Evolutionary conservation across 2,329 filamentous ascomycete genomes (phyloP).

Genomic region (Sporothrix humicola): DNA sequence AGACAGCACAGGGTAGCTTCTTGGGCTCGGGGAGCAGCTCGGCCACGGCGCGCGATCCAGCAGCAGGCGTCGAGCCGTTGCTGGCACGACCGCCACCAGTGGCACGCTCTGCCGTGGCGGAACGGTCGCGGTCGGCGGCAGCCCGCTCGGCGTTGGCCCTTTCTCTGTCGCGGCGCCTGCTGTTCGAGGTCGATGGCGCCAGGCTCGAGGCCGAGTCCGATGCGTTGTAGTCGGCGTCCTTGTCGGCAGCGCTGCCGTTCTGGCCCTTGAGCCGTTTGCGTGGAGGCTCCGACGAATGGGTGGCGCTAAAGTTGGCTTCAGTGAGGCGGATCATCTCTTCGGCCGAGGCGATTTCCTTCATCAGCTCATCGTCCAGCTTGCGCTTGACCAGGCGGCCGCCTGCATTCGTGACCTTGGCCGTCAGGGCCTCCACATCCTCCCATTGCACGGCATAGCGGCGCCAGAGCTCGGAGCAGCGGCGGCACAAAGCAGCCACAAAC

Average conservation of each 20-base stretch:
- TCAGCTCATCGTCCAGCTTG: conserved; percentile 87
- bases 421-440: conserved; percentile 90
- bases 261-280: conserved; percentile 67
- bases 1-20: conserved; percentile 83
- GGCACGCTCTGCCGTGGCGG: conserved; percentile 1
- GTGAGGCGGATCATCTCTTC: conserved; percentile 63
- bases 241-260: conserved; percentile 46
- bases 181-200: conserved; percentile 51
- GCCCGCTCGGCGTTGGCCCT: conserved; percentile 59
- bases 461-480: conserved; percentile 91
- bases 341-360: conserved; percentile 71
- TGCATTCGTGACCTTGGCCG: conserved; percentile 80
- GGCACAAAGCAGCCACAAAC: conserved; percentile 81
- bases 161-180: conserved; percentile 50
- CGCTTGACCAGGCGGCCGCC: conserved; percentile 85
- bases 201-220: conserved; percentile 61
- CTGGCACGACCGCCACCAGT: conserved; percentile 10
- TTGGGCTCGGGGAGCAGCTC: conserved; percentile 79
- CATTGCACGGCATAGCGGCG: conserved; percentile 94
- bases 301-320: conserved; percentile 39
- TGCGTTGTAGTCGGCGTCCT: conserved; percentile 54
- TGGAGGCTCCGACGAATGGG: conserved; percentile 56
- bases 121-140: conserved; percentile 3
- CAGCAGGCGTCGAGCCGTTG: conserved; percentile 52
- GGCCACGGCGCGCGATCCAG: conserved; percentile 46